Evolutionary conservation across 192 early-diverging fungal species (phyloP), one percentile per base, ranked within the genome.

Genomic region (Coemansia aciculifera): DNA sequence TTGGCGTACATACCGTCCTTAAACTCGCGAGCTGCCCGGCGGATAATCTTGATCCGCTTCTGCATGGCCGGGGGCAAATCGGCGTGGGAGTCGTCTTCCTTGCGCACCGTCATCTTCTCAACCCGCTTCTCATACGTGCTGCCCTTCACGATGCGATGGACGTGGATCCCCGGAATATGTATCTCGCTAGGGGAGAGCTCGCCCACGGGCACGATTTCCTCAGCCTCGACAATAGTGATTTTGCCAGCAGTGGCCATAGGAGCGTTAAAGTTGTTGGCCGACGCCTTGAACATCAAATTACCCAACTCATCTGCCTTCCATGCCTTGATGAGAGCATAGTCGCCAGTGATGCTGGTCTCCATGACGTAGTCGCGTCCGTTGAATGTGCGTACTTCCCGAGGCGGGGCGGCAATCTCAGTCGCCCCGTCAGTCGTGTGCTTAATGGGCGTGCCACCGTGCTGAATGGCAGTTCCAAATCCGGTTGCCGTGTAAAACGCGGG

Each of bases 281-380:
- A 84, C 15, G 87, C 84, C 72, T 79, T 86, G 83, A 91, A 92
- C 15, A 91, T 73, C 34, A 91, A 71, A 75, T 93, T 93, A 29
- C 90, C 90, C 12, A 87, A 79, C 59, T 83, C 85, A 65, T 93
- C 90, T 13, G 85, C 92, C 84, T 93, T 93, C 90, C 90, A 93
- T 21, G 92, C 92, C 79, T 93, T 93, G 66, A 93, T 85, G n/a
- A 93, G 74, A 0, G 89, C 85, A 78, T 80, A 90, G 75, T 93
- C 90, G 17, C 92, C 92, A 1, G 78, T 79, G 37, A 93, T 92
- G n/a, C 89, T 85, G 72, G 90, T 86, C 72, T 93, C 91, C 85
- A 93, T 86, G 24, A 93, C 75, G 68, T 91, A 91, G 42, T 87
- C 84, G 46, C 84, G 77, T 5, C 86, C 86, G 39, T 87, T 85